phyloP scores from a whole-genome alignment of 306 rosid genomes.

The Glycine soja region DNA sequence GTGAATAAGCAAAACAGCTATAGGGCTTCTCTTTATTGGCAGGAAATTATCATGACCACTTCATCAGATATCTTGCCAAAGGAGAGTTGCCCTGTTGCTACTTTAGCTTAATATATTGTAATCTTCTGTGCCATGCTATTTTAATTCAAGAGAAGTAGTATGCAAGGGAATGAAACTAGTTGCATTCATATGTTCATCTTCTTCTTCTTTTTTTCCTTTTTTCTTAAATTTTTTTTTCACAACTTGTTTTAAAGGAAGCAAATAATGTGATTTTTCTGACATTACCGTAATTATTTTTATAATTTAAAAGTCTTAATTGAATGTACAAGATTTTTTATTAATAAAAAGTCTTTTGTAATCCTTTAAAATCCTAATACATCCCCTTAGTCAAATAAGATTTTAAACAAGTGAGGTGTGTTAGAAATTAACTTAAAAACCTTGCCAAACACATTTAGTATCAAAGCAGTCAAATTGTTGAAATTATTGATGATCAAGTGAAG shows the following conservation, averaged over 20 bases:
- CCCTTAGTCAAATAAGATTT: too few species aligned
- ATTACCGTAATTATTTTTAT: too few species aligned
- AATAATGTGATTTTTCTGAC: background rate
- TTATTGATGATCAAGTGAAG: too few species aligned
- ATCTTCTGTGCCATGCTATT: background rate
- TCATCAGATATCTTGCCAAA: constrained; percentile 32
- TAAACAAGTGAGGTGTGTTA: too few species aligned
- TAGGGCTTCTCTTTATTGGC: constrained; percentile 45
- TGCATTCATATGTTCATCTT: background rate
- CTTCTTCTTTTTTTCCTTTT: background rate
- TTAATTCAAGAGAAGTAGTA: background rate
- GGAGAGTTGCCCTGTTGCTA: constrained; percentile 44
- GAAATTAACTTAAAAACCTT: too few species aligned
- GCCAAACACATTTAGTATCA: too few species aligned
- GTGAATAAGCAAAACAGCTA: constrained; percentile 41
- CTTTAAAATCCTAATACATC: too few species aligned
- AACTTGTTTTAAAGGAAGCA: background rate
- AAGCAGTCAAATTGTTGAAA: too few species aligned
- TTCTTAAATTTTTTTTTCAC: background rate
- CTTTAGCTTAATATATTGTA: constrained; percentile 28
- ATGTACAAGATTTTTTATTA: too few species aligned
- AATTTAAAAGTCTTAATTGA: too few species aligned
- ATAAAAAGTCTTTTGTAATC: too few species aligned
- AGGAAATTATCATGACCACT: background rate
- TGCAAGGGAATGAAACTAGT: background rate